phyloP scores from a whole-genome alignment of 495 filamentous ascomycete species.

The Penicillium coprophilum region DNA sequence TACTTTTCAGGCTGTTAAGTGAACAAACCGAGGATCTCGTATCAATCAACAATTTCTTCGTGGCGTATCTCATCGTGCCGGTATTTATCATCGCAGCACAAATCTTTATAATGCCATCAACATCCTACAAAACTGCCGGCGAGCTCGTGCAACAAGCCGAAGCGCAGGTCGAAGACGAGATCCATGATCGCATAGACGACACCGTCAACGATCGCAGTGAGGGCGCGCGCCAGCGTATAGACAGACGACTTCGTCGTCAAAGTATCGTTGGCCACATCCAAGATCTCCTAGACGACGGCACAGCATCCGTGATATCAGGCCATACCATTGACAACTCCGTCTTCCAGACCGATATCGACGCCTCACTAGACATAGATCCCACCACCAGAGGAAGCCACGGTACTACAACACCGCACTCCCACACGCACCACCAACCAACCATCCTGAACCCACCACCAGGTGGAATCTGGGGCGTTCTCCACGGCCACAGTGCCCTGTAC shows the following conservation, averaged over 20 bases:
- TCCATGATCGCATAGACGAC: constrained; percentile 62
- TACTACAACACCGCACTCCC: constrained; percentile 7
- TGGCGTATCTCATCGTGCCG: constrained; percentile 73
- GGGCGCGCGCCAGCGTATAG: constrained; percentile 57
- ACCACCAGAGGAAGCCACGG: constrained; percentile 2
- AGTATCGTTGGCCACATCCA: constrained; percentile 72
- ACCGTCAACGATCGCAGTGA: constrained; percentile 45
- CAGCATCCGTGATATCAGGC: constrained; percentile 9
- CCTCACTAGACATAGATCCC: constrained; percentile 11
- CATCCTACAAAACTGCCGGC: constrained; percentile 85
- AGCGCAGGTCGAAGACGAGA: constrained; percentile 43
- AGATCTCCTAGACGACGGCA: constrained; percentile 60
- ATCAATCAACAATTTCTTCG: constrained; percentile 69
- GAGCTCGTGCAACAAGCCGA: constrained; percentile 76
- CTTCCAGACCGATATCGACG: constrained; percentile 10
- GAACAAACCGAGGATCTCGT: constrained; percentile 60
- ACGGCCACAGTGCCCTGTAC: constrained; percentile 65
- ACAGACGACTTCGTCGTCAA: constrained; percentile 64
- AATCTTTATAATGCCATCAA: constrained; percentile 70
- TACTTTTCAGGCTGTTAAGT: constrained; percentile 79
- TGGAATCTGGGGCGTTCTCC: constrained; percentile 91
- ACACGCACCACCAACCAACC: constrained; percentile 10
- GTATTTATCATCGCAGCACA: constrained; percentile 66
- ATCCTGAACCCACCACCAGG: constrained; percentile 37
- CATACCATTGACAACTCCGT: constrained; percentile 14